Base-by-base conservation (phyloP, 2,329 filamentous ascomycete species). In the Pseudogymnoascus sp. region DNA sequence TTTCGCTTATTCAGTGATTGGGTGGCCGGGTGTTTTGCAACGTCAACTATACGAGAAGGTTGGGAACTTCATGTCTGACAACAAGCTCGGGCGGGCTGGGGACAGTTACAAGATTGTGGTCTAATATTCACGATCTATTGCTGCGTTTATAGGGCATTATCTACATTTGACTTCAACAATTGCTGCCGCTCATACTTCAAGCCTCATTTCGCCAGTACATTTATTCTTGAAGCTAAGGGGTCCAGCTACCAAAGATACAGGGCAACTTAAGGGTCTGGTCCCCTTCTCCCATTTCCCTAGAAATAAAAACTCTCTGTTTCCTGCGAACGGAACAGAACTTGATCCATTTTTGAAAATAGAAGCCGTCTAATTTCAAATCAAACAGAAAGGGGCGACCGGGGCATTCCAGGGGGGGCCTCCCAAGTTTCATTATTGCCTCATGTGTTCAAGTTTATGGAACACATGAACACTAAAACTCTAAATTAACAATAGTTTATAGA, bases 1-100 rank as follows among this genome's bases (percentile, higher is more conserved):
- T 19, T 56, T 56, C 50, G 50, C 50, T 56, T 56, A 56, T 56
- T 33, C 50, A 33, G n/a, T 56, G 50, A 56, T 56, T 56, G 50
- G 50, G 50, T 56, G 31, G 50, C 10, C 11, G 28, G 50, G 50
- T 56, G 50, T 56, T 56, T 56, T 56, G 28, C 28, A 56, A 33
- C 50, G 26, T 31, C 46, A 56, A 56, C 16, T 33, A 56, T 33
- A 56, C 50, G 50, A 56, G 46, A 53, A 53, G 50, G 50, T 56
- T 56, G 50, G 50, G 50, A 56, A 33, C 28, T 56, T 56, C 26
- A 22, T 56, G 50, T 56, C 26, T 56, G 16, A 56, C 50, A 33
- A 56, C 50, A 56, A 56, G 6, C 28, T 56, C 10, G 16, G n/a
- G n/a, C 16, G 4, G 50, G 50, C 26, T 56, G 28, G 28, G 50